Evolutionary conservation across 2,329 filamentous ascomycete genomes (phyloP), one percentile per base, ranked within the genome.

Genomic region (Geosmithia flava): DNA sequence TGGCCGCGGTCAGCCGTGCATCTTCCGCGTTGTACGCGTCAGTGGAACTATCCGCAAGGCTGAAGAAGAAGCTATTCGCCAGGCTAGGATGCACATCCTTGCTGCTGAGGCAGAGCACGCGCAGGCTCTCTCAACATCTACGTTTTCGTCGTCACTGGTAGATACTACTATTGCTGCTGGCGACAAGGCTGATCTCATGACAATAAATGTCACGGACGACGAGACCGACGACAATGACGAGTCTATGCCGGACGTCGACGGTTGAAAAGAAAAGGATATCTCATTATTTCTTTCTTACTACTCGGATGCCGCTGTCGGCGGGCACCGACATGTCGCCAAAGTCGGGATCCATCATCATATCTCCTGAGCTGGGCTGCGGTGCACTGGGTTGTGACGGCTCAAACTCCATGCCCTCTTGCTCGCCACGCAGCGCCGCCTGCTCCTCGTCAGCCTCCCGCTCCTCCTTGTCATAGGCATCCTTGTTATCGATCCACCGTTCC

Each of bases 1-100:
- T 59, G 76, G 78, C 27, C 71, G 70, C 58, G 76, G 78, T 20
- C 71, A 74, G 50, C 72, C 78, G 0, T 95, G 90, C 58, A 83
- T 91, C 1, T 85, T 95, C 53, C 81, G 83, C 44, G 89, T 98
- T 15, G 79, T 95, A 7, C 77, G 87, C 52, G 87, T 96, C 15
- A 93, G 87, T 54, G 93, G 91, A 16, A 98, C 93, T 3, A 95
- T 98, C 58, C 83, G 83, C 56, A 95, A 95, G 65, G 84, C 81
- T 2, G 90, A 97, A 65, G 83, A 95, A 61, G 90, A 95, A 64
- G 88, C 89, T 37, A 85, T 97, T 57, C 76, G 82, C 3, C 75
- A 87, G 51, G 87, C 88, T 42, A 81, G 85, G 55, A 71, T 74
- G 49, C 76, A 88, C 49, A 82, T 95, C 51, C 69, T 85, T 42